Conservation (phyloP, 768 basidiomycete genomes). For the Rhodosporidiobolus odoratus region DNA sequence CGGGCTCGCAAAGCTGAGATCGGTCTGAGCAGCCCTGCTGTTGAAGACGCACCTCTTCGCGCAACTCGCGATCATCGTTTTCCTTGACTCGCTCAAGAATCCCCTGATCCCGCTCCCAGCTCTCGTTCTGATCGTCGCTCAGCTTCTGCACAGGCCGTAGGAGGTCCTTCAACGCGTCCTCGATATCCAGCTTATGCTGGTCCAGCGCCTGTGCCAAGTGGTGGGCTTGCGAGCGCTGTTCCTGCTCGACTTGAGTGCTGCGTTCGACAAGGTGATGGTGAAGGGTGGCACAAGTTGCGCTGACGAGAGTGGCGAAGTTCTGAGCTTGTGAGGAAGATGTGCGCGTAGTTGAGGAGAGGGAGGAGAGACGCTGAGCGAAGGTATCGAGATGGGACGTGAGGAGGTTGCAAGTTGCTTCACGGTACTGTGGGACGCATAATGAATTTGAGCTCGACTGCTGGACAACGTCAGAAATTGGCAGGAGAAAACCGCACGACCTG, state of each 20-base stretch:
- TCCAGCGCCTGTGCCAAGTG: too few species aligned
- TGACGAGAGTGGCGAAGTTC: conserved; percentile 21
- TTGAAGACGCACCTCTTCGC: background rate
- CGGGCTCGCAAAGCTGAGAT: too few species aligned
- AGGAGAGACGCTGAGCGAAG: conserved; percentile 11
- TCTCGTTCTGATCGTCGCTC: too few species aligned
- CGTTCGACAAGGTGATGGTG: background rate
- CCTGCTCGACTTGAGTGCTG: background rate
- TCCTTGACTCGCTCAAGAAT: background rate
- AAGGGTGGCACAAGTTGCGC: conserved; percentile 3
- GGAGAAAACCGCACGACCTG: background rate
- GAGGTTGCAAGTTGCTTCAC: conserved; percentile 8
- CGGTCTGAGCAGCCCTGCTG: background rate
- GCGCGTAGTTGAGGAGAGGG: background rate
- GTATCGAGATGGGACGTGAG: background rate
- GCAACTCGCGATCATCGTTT: background rate
- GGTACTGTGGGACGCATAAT: too few species aligned
- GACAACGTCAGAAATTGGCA: background rate
- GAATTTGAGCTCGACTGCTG: too few species aligned
- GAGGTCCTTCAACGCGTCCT: background rate
- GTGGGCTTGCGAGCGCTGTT: background rate
- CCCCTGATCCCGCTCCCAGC: background rate
- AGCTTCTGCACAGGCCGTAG: background rate
- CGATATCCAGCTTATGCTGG: too few species aligned
- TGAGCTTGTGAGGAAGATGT: background rate